A percentile compares a stretch with the other conserved stretches of the same genome.
These are phyloP conservation scores for Anthoceros angustus DNA, from an alignment of 225 moss, liverwort and hornwort genomes.

Conservation along the genomic window DNA sequence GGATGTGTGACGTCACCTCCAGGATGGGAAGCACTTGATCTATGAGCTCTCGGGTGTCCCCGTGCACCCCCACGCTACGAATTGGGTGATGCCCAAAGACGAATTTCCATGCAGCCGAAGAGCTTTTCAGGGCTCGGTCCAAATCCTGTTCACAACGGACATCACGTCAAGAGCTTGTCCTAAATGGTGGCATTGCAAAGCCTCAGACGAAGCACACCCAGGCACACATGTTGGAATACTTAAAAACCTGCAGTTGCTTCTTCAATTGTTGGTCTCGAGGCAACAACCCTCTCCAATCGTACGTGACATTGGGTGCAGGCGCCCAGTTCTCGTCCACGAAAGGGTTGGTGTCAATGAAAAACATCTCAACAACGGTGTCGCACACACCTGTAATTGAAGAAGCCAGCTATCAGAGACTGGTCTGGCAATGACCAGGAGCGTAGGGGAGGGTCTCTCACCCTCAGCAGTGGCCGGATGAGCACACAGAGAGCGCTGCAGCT, in stretches of 20 bases:
- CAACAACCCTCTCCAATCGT: conserved; percentile 46
- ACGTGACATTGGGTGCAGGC: conserved; percentile 14
- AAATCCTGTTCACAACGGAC: conserved; percentile 24
- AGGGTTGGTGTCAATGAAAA: conserved; percentile 67
- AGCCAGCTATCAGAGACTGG: neutral
- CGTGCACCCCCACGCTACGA: conserved; percentile 54
- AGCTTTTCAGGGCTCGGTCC: conserved; percentile 23
- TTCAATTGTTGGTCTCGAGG: conserved; percentile 40
- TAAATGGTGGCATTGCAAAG: no score
- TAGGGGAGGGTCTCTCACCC: no score
- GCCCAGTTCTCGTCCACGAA: conserved; percentile 57
- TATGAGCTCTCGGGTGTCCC: conserved; percentile 44
- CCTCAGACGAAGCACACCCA: no score
- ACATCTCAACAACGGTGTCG: conserved; percentile 30
- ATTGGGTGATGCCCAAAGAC: conserved; percentile 65
- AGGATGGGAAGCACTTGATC: conserved; percentile 45
- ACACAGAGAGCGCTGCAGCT: neutral
- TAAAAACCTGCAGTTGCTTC: conserved; percentile 35
- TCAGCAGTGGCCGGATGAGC: no score
- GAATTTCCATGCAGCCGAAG: conserved; percentile 53
- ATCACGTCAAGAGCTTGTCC: neutral
- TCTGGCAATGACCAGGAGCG: no score
- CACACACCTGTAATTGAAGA: conserved; percentile 21
- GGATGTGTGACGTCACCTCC: no score
- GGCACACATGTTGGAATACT: no score